Evolutionary conservation across 257 asterid species (phyloP), one percentile per base, ranked within the genome.

Genomic region (Anisodus acutangulus): DNA sequence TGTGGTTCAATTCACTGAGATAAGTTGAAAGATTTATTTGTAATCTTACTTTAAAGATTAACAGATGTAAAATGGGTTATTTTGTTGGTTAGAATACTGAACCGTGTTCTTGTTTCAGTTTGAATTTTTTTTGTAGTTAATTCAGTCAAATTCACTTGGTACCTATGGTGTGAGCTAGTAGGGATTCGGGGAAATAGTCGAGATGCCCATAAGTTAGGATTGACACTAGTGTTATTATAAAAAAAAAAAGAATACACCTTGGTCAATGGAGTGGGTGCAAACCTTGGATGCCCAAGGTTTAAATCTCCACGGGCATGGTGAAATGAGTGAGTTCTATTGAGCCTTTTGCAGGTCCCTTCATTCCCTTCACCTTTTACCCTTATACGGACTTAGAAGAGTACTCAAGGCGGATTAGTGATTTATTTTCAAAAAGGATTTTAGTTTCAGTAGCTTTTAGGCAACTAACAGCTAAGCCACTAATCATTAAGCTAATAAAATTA

Each of bases 61-160:
- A 41, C 51, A 37, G 10, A 45, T 71, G 39, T 22, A n/a, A 17
- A 45, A 9, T 71, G 79, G 53, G 37, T 43, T 57, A 51, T 71
- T 71, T 71, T 71, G 79, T 45, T 71, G 39, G 58, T 43, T 45
- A 45, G 39, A 71, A n/a, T 45, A n/a, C 17, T n/a, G 17, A 45
- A 71, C 79, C 1, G 16, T 71, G 58, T n/a, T 45, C 10, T 70
- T 70, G 78, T 70, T 69, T 37, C 51, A 39, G 49, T 68, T 69
- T 69, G 54, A 69, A 41, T 15, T 69, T 31, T 39, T 16, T 41
- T 9, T 39, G 0, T 8, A 39, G 54, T 39, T 69, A 15, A 68
- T n/a, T 39, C 11, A 2, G 31, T 4, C 72, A 63, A 60, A n/a
- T n/a, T 31, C 9, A 68, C 51, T 0, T 37, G 5, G n/a, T 22